Evolutionary conservation across 768 basidiomycete species (phyloP).

Genomic region (Ramaria sp.): DNA sequence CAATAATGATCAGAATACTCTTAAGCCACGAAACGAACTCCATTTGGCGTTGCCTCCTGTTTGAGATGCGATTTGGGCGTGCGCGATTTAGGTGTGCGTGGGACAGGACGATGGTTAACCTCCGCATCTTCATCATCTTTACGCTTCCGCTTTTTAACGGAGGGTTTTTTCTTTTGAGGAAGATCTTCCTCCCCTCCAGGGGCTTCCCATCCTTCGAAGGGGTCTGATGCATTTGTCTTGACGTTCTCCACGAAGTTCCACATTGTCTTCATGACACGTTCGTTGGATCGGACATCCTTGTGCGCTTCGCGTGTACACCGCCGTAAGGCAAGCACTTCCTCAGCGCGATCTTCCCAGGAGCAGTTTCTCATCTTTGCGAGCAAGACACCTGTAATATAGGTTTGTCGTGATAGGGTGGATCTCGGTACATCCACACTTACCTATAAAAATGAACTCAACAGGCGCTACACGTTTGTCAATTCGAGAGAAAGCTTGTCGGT

Average conservation of each 20-base stretch:
- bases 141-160: slow-evolving; percentile 21
- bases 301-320: slow-evolving; percentile 40
- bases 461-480: slow-evolving; percentile 57
- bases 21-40: slow-evolving; percentile 3
- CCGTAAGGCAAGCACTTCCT: slow-evolving; percentile 48
- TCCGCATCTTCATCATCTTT: slow-evolving; percentile 26
- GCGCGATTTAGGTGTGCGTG: neutral
- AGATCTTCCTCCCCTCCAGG: slow-evolving; percentile 2
- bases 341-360: slow-evolving; percentile 35
- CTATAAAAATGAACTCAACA: slow-evolving; percentile 72
- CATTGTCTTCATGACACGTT: slow-evolving; percentile 38
- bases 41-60: too few relatives aligned
- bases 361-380: slow-evolving; percentile 40
- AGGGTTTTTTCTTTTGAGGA: neutral
- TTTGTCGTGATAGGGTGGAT: neutral
- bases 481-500: slow-evolving; percentile 38
- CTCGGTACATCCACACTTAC: slow-evolving; percentile 27
- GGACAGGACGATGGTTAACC: slow-evolving; percentile 35
- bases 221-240: slow-evolving; percentile 12
- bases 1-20: neutral
- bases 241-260: slow-evolving; percentile 44
- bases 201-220: slow-evolving; percentile 2
- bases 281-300: slow-evolving; percentile 57
- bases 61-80: neutral
- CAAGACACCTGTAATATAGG: slow-evolving; percentile 45